These are phyloP conservation scores for Ceriops decandra DNA, from an alignment of 345 rosid species.

Conservation along the genomic window DNA sequence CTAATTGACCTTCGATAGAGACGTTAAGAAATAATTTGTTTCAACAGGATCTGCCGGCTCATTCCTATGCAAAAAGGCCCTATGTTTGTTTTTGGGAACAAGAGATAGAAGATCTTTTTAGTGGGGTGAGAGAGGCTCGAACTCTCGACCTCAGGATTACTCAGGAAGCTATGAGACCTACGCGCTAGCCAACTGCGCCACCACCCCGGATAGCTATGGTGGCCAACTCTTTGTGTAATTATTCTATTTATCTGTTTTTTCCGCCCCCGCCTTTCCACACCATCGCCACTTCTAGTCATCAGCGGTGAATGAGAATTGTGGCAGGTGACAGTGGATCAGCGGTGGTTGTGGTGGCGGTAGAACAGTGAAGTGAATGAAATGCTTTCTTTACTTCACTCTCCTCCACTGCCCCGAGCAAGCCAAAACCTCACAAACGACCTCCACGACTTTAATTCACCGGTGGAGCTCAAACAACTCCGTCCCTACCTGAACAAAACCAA, in stretches of 20 bases:
- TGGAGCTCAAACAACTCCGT: slow-evolving; percentile 40
- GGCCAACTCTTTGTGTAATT: background rate
- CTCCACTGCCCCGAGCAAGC: background rate
- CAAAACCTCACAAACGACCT: slow-evolving; percentile 5
- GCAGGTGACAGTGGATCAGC: too few relatives aligned
- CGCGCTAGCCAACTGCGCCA: slow-evolving; percentile 99
- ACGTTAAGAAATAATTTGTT: too few relatives aligned
- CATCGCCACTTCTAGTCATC: too few relatives aligned
- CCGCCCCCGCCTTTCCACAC: too few relatives aligned
- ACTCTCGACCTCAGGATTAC: slow-evolving; percentile 96
- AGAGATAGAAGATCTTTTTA: fast-evolving
- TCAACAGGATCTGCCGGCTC: too few relatives aligned
- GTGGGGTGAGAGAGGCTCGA: slow-evolving; percentile 96
- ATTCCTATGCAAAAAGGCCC: too few relatives aligned
- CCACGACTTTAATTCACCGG: slow-evolving; percentile 37
- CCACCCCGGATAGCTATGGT: slow-evolving; percentile 37
- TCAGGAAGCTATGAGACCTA: slow-evolving; percentile 86
- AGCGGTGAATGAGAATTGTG: too few relatives aligned
- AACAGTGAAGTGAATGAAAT: too few relatives aligned
- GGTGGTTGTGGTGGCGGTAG: too few relatives aligned
- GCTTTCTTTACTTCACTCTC: slow-evolving; percentile 1
- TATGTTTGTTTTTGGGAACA: background rate
- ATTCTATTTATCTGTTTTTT: fast-evolving
- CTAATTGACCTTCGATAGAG: too few relatives aligned
- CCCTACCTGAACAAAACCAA: slow-evolving; percentile 34